These are phyloP conservation scores for Geranomyces variabilis DNA, from an alignment of 192 early-diverging fungal genomes.

Conservation along the genomic window DNA sequence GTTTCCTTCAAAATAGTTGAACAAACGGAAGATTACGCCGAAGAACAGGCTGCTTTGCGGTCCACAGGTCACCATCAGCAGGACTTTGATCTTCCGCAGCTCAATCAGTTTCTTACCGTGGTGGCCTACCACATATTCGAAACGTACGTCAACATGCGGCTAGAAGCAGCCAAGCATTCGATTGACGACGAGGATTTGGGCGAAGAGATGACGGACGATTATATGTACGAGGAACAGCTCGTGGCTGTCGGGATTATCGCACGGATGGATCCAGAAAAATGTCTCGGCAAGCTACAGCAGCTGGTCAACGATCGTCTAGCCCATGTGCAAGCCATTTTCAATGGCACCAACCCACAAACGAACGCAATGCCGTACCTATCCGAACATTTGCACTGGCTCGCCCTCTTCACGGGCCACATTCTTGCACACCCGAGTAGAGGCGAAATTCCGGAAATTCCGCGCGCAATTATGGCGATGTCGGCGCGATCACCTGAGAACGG, in stretches of 20 bases:
- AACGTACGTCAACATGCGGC: constrained; percentile 62
- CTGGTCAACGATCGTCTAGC: constrained; percentile 57
- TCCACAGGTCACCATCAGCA: constrained; percentile 37
- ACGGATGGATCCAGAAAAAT: constrained; percentile 58
- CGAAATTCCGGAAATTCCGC: constrained; percentile 71
- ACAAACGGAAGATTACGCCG: constrained; percentile 31
- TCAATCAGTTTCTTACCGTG: constrained; percentile 52
- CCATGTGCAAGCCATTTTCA: constrained; percentile 53
- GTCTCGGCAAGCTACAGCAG: constrained; percentile 51
- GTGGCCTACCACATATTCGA: constrained; percentile 59
- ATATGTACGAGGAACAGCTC: constrained; percentile 75
- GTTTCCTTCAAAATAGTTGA: not conserved
- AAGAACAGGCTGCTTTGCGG: constrained; percentile 37
- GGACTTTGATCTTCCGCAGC: constrained; percentile 38
- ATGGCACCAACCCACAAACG: constrained; percentile 36
- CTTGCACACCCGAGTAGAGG: constrained; percentile 70
- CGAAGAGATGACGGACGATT: constrained; percentile 67
- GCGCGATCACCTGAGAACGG: constrained; percentile 18
- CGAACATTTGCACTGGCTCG: constrained; percentile 77
- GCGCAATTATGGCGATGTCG: constrained; percentile 63
- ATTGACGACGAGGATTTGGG: constrained; percentile 57
- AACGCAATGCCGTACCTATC: constrained; percentile 41
- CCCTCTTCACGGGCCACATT: constrained; percentile 67
- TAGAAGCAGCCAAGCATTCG: constrained; percentile 58
- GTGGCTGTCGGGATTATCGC: constrained; percentile 65